Evolutionary conservation across 1,284 basidiomycete species (phyloP), one percentile per base, ranked within the genome.

Genomic region (Heliocybe sulcata): DNA sequence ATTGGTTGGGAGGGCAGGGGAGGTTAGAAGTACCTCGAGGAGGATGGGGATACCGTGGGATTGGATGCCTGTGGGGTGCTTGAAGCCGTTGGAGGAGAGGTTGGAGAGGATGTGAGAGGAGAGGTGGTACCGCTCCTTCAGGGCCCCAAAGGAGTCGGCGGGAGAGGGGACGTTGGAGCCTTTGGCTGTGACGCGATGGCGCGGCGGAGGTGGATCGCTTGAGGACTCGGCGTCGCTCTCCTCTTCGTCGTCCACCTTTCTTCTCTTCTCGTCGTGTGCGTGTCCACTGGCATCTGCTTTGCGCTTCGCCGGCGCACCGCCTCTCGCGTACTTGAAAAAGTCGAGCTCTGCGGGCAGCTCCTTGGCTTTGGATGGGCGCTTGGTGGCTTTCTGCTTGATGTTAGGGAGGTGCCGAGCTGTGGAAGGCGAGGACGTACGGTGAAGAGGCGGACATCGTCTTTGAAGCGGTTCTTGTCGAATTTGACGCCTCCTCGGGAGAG

Each of bases 281-380:
- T 61, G 57, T 51, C 61, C 64, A 12, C 60, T 50, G 23, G 47
- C 56, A 42, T 20, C 38, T 9, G 57, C 56, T 59, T 70, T 70
- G 35, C 69, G 63, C 59, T 88, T 87, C 38, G 63, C 68, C 23
- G 68, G 6, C 11, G 26, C 63, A n/a, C 71, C 75, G 45, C 74
- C 77, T 59, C 82, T 75, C 0, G 86, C 83, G 61, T 92, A 92
- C 60, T 89, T 92, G 73, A 95, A 96, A 69, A 94, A 94, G 68
- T 97, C 90, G 2, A 96, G 77, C 59, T 90, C 89, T 1, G 76
- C 63, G 0, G 94, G 94, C 19, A 95, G 78, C 60, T 78, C 79
- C 16, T 42, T 42, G 11, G 54, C 60, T 53, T 66, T 68, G 19
- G 29, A 20, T 16, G 53, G 20, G 35, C 60, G 58, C 56, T 64